phyloP scores from a whole-genome alignment of 495 filamentous ascomycete genomes.

The Aspergillus leporis region DNA sequence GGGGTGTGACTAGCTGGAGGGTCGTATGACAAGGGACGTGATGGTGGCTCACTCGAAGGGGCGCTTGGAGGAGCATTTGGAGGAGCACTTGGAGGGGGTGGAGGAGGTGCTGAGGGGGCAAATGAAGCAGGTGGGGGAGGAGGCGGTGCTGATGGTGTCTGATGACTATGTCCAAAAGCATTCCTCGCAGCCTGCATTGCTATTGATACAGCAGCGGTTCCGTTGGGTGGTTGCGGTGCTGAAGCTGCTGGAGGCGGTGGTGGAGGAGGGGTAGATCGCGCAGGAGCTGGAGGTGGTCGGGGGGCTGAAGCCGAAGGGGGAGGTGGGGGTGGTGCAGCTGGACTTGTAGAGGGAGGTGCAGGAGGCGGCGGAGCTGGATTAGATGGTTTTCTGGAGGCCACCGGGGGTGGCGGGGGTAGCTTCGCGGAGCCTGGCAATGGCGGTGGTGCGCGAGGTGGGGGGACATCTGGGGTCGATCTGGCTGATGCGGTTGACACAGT shows the following conservation, averaged over 20 bases:
- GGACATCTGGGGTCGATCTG: constrained; percentile 49
- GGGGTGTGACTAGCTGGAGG: constrained; percentile 43
- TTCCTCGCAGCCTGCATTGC: constrained; percentile 51
- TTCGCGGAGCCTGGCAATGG: constrained; percentile 59
- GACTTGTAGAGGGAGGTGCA: constrained; percentile 41
- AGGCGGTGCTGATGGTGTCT: constrained; percentile 53
- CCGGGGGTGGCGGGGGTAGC: constrained; percentile 44
- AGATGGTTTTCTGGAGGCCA: constrained; percentile 45
- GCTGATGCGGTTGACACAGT: constrained; percentile 48
- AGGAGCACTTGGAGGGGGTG: constrained; percentile 40
- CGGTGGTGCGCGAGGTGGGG: constrained; percentile 65
- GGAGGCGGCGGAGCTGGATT: constrained; percentile 45
- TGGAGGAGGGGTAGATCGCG: constrained; percentile 44
- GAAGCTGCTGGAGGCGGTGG: constrained; percentile 43
- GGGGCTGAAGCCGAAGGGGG: constrained; percentile 46
- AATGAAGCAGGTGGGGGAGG: constrained; percentile 55
- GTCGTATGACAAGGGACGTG: constrained; percentile 52
- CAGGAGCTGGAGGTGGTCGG: constrained; percentile 41
- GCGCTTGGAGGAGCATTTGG: constrained; percentile 48
- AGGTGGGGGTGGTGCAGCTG: constrained; percentile 51
- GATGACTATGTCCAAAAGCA: constrained; percentile 47
- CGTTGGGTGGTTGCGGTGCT: constrained; percentile 44
- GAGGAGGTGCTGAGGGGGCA: constrained; percentile 45
- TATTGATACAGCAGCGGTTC: constrained; percentile 34
- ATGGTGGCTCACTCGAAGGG: constrained; percentile 45